These are phyloP conservation scores for Alternaria triticimaculans DNA, from an alignment of 2,329 filamentous ascomycete species.

Conservation along the genomic window DNA sequence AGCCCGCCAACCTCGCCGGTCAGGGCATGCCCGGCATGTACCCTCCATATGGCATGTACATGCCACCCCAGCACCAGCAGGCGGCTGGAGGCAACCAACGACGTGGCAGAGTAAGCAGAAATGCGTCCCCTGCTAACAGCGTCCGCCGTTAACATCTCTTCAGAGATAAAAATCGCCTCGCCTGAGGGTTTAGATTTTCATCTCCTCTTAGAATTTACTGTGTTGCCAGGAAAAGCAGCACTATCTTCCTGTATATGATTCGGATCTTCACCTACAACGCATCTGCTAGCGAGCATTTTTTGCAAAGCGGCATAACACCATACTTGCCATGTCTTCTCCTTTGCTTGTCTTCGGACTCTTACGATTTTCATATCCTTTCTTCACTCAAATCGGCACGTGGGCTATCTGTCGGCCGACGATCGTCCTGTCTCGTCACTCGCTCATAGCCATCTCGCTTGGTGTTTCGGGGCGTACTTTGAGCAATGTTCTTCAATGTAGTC, in stretches of 20 bases:
- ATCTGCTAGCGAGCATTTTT: conserved; percentile 24
- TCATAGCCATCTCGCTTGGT: conserved; percentile 3
- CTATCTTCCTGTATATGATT: conserved; percentile 37
- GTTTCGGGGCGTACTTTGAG: neutral
- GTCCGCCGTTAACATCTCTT: conserved; percentile 29
- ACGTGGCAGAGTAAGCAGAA: conserved; percentile 59
- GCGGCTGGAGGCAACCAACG: conserved; percentile 58
- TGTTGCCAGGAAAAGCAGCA: conserved; percentile 24
- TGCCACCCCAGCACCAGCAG: conserved; percentile 54
- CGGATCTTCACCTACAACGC: conserved; percentile 25
- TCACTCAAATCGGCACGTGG: neutral
- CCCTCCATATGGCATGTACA: conserved; percentile 59
- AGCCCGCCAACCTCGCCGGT: conserved; percentile 54
- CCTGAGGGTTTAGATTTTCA: neutral
- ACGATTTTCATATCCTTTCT: neutral
- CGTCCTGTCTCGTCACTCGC: conserved; percentile 5
- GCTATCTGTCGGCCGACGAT: neutral
- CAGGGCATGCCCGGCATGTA: conserved; percentile 45
- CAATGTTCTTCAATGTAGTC: too few relatives aligned
- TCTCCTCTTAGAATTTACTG: conserved; percentile 9
- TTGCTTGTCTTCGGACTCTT: conserved; percentile 16
- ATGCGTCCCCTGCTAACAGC: conserved; percentile 26
- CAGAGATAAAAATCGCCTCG: conserved; percentile 36
- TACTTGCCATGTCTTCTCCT: conserved; percentile 9
- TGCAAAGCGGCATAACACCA: conserved; percentile 22